Base-by-base conservation (phyloP, 768 basidiomycete species). In the Suillus plorans region DNA sequence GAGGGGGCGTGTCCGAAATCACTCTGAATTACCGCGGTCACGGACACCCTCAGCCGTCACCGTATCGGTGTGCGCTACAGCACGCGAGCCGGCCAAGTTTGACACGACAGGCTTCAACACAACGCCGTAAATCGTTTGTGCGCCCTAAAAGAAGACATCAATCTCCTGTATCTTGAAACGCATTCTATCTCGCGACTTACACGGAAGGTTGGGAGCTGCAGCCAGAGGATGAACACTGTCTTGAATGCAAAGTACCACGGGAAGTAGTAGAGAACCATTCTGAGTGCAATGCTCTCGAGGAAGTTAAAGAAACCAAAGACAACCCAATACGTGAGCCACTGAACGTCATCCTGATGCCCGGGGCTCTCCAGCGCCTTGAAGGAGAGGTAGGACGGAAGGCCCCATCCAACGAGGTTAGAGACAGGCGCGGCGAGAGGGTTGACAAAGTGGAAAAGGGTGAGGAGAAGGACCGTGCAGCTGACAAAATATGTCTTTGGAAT, bases 261-360 rank as follows among this genome's bases (percentile, higher is more conserved):
- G 70, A 95, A 73, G 74, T 95, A 99, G 82, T 96, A 94, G 69
- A 98, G 88, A 66, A 97, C 85, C 66, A 91, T 65, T 60, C 91
- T 86, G 68, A 93, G 82, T 61, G 92, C 93, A 70, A 97, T 84
- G 72, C 86, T 89, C 81, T 98, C 97, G 66, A 92, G 72, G 79
- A 97, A 93, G 82, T 91, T 97, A 86, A 97, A 89, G 78, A 89
- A 91, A 62, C 94, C 95, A 70, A 97, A 96, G 62, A 97, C 85
- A 73, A 93, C 85, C 97, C 97, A 99, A 84, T 99, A 99, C 3
- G 96, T 97, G 73, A 98, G 84, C 95, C 95, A 98, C 80, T 97
- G 95, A 72, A 91, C 83, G 78, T 97, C 92, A 69, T 97, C 94
- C 69, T 89, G 84, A 65, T 88, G 82, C 3, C 85, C 83, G n/a